A percentile compares a stretch with the other conserved stretches of the same genome.
phyloP scores from a whole-genome alignment of 768 basidiomycete species.

The Phlebiopsis flavidoalba region DNA sequence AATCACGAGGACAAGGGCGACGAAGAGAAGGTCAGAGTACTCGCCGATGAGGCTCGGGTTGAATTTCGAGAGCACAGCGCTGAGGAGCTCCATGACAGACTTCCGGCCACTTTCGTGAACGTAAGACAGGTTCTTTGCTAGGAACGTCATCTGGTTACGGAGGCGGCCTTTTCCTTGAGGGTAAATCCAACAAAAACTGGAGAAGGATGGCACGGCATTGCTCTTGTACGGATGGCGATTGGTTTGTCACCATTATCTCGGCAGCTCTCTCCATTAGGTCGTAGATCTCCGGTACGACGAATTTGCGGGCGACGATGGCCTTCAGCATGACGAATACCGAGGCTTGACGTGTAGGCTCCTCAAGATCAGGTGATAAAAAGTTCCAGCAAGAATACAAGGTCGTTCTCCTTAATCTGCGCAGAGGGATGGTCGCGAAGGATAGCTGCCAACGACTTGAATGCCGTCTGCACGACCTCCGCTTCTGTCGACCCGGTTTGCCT shows the following conservation, averaged over 20 bases:
- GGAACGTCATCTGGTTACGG: slow-evolving; percentile 82
- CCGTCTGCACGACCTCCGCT: slow-evolving; percentile 84
- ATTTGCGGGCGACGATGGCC: slow-evolving; percentile 84
- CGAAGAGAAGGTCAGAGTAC: slow-evolving; percentile 84
- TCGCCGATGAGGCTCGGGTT: slow-evolving; percentile 67
- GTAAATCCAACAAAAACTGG: slow-evolving; percentile 94
- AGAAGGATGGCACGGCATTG: slow-evolving; percentile 83
- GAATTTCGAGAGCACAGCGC: slow-evolving; percentile 82
- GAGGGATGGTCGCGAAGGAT: slow-evolving; percentile 87
- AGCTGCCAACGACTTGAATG: slow-evolving; percentile 78
- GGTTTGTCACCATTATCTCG: slow-evolving; percentile 89
- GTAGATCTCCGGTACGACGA: slow-evolving; percentile 95
- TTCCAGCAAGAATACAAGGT: slow-evolving; percentile 82
- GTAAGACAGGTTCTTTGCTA: slow-evolving; percentile 90
- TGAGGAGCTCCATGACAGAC: slow-evolving; percentile 93
- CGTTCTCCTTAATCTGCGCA: slow-evolving; percentile 82
- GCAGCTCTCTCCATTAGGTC: slow-evolving; percentile 93
- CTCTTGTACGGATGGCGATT: slow-evolving; percentile 88
- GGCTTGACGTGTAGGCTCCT: slow-evolving; percentile 81
- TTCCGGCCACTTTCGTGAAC: slow-evolving; percentile 83
- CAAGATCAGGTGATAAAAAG: slow-evolving; percentile 84
- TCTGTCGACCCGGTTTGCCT: slow-evolving; percentile 82
- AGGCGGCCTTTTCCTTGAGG: slow-evolving; percentile 93
- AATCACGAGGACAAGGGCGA: slow-evolving; percentile 86
- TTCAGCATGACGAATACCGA: slow-evolving; percentile 86